Evolutionary conservation across 2,329 filamentous ascomycete species (phyloP).

Genomic region (Colletotrichum cordylinicola): DNA sequence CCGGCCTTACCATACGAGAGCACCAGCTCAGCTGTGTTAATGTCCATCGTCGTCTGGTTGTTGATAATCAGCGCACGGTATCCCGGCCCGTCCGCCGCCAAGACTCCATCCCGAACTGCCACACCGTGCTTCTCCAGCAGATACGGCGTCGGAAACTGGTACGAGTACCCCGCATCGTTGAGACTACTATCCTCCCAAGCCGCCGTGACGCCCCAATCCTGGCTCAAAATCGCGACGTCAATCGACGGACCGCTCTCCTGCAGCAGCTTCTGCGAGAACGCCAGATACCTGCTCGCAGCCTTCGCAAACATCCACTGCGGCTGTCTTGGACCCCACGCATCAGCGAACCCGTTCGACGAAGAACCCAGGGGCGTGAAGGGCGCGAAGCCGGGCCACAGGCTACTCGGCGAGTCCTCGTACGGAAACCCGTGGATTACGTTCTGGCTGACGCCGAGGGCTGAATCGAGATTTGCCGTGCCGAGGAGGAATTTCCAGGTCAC

Average conservation of each 20-base stretch:
- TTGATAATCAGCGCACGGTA: background rate
- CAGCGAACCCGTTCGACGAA: background rate
- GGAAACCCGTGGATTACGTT: background rate
- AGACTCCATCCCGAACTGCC: fast-evolving
- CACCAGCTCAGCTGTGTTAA: background rate
- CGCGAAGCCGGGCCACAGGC: background rate
- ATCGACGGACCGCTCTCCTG: background rate
- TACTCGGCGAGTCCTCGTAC: background rate
- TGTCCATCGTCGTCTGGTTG: background rate
- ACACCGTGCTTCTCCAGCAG: background rate
- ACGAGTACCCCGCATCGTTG: background rate
- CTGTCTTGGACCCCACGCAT: background rate
- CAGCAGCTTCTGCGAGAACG: background rate
- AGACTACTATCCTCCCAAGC: background rate
- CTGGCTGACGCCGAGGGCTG: background rate
- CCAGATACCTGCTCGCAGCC: background rate
- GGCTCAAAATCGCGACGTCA: background rate
- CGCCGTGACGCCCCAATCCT: background rate
- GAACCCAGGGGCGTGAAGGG: background rate
- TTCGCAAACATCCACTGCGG: background rate
- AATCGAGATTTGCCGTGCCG: background rate
- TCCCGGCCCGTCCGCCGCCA: background rate
- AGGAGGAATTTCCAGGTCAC: background rate
- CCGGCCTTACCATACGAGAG: background rate
- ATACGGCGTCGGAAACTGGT: background rate